Evolutionary conservation across 1,139 yeast genomes (phyloP), one percentile per base, ranked within the genome.

Genomic region (Komagataea norvegica): DNA sequence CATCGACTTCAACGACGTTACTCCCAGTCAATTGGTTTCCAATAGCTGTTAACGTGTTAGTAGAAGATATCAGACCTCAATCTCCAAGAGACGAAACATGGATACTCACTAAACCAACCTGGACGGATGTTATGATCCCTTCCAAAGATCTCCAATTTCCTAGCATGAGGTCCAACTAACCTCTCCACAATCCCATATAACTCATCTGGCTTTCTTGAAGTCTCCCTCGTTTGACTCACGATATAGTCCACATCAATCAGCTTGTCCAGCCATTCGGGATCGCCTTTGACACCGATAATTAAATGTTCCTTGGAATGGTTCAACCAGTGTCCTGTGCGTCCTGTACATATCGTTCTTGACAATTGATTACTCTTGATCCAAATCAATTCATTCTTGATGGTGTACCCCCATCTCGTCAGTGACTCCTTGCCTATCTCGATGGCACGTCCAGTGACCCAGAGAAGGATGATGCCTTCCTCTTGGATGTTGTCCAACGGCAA

Each of bases 381-480:
- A 16, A 89, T 75, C 48, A 89, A 61, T 57, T 88, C 96, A 57
- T 88, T 91, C 19, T 77, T 64, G 6, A 82, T 75, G 23, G 59
- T 56, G 56, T 89, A 89, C 1, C 96, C 96, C 96, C 96, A 88
- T 46, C 74, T 76, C 6, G 59, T 59, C 40, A 89, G 62, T 8
- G 91, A 87, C 43, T 76, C 75, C 29, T 95, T 72, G 1, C 96
- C 97, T 27, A 83, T 68, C 51, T 89, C 96, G 46, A 87, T 78
- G 5, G 96, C 88, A 34, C 97, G 69, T 0, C 96, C 96, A 1
- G 97, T 89, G 5, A 88, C 96, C 97, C 96, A 89, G 22, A 89
- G 67, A 46, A 88, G 69, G 36, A 87, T 64, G 3, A 89, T 64
- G 0, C 97, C 97, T 55, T 86, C 95, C 39, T 76, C 79, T 58